Percentiles rank a stretch among this genome's conserved stretches.
Conservation (phyloP, 352 stramenopile genomes). For the Stramenopiles sp. region DNA sequence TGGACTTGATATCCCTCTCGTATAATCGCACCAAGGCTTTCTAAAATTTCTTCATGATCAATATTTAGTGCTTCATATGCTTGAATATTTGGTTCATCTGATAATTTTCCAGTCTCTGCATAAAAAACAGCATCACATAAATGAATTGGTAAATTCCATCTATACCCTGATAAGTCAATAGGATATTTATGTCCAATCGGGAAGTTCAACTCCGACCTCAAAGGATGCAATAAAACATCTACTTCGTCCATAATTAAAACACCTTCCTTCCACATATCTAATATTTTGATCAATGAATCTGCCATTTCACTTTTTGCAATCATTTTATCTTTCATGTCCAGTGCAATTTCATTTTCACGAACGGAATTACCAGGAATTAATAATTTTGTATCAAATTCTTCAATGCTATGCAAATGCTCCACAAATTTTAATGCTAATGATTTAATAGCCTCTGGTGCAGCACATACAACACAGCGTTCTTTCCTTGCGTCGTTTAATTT, state of each 20-base stretch:
- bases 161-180: slow-evolving; percentile 58
- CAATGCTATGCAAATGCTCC: slow-evolving; percentile 65
- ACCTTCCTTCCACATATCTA: slow-evolving; percentile 67
- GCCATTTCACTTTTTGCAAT: slow-evolving; percentile 59
- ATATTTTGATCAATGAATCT: slow-evolving; percentile 57
- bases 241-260: slow-evolving; percentile 80
- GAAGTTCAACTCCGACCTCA: slow-evolving; percentile 69
- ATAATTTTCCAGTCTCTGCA: slow-evolving; percentile 47
- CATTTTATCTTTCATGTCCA: slow-evolving; percentile 36
- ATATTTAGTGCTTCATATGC: slow-evolving; percentile 9
- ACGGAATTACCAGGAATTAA: background rate
- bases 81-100: slow-evolving; percentile 54
- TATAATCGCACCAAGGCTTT: slow-evolving; percentile 62
- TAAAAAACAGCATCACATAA: slow-evolving; percentile 85
- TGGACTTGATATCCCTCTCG: slow-evolving; percentile 69
- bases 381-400: too few species aligned
- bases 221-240: slow-evolving; percentile 62
- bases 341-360: slow-evolving; percentile 32
- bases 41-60: slow-evolving; percentile 31
- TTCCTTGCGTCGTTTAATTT: slow-evolving; percentile 67
- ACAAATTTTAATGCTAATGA: slow-evolving; percentile 97
- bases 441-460: slow-evolving; percentile 95
- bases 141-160: slow-evolving; percentile 72
- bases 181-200: slow-evolving; percentile 70
- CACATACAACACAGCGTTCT: slow-evolving; percentile 84